Evolutionary conservation across 352 stramenopile species (phyloP).

Genomic region (Phytophthora multivora): DNA sequence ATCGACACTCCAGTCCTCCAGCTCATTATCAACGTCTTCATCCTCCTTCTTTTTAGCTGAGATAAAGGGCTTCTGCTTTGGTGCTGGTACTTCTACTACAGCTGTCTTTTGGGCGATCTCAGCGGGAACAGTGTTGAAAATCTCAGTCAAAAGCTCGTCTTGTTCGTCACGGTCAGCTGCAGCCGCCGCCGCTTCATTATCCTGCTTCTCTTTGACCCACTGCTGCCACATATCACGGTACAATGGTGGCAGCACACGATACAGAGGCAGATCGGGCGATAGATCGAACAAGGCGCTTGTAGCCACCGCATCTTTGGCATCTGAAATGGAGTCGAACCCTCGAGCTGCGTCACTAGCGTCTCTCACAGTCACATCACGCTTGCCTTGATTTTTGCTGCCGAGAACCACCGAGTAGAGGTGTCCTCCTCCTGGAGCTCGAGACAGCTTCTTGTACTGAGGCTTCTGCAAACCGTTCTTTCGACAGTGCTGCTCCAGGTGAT

Average conservation of each 20-base stretch:
- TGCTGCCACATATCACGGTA: constrained; percentile 90
- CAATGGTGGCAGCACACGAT: constrained; percentile 86
- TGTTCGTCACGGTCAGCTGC: constrained; percentile 53
- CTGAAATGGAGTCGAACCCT: constrained; percentile 66
- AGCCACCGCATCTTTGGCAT: constrained; percentile 78
- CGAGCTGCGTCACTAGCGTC: constrained; percentile 40
- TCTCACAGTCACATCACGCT: constrained; percentile 46
- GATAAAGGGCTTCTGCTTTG: neutral
- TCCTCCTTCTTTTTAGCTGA: constrained; percentile 4
- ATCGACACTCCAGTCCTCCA: constrained; percentile 68
- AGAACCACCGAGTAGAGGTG: constrained; percentile 66
- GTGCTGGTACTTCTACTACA: constrained; percentile 16
- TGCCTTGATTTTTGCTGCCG: constrained; percentile 44
- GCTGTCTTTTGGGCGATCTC: constrained; percentile 54
- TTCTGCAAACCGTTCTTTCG: constrained; percentile 83
- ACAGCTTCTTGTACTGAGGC: constrained; percentile 78
- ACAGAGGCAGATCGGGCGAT: constrained; percentile 82
- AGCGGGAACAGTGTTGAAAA: constrained; percentile 51
- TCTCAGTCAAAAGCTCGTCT: constrained; percentile 54
- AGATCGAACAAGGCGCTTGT: constrained; percentile 90
- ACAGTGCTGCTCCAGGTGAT: constrained; percentile 90
- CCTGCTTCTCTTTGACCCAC: constrained; percentile 58
- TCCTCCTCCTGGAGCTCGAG: constrained; percentile 17
- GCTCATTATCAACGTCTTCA: constrained; percentile 1
- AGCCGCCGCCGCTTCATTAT: constrained; percentile 35